These are phyloP conservation scores for Tuber indicum DNA, from an alignment of 495 filamentous ascomycete genomes.

Conservation along the genomic window DNA sequence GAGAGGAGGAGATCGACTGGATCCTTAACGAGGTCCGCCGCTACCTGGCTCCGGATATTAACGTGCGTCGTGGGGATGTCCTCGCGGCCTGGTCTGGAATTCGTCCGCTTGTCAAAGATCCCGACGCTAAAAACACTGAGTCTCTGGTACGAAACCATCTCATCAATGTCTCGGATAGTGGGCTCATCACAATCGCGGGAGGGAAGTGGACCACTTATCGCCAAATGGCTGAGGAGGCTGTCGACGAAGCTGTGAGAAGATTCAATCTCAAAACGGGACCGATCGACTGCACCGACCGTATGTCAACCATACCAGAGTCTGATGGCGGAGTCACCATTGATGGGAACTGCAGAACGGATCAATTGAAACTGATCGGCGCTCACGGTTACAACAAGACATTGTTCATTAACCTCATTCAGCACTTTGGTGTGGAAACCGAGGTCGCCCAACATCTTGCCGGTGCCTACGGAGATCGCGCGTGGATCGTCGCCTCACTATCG, in stretches of 20 bases:
- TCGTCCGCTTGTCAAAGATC: conserved; percentile 87
- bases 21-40: conserved; percentile 84
- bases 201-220: conserved; percentile 99
- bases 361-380: conserved; percentile 81
- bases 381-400: conserved; percentile 93
- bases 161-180: conserved; percentile 76
- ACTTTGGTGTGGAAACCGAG: conserved; percentile 91
- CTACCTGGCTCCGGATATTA: conserved; percentile 89
- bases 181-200: conserved; percentile 88
- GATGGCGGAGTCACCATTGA: conserved; percentile 71
- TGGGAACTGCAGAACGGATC: conserved; percentile 84
- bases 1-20: conserved; percentile 93
- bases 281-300: not conserved
- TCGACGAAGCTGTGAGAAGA: conserved; percentile 75
- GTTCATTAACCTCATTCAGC: conserved; percentile 97
- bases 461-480: conserved; percentile 91
- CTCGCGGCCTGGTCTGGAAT: conserved; percentile 95
- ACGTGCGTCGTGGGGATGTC: conserved; percentile 86
- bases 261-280: conserved; percentile 75
- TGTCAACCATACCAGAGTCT: conserved; percentile 38
- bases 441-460: conserved; percentile 84
- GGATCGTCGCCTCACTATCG: conserved; percentile 85
- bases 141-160: conserved; percentile 94
- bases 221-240: conserved; percentile 96
- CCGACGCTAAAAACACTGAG: conserved; percentile 86